These are phyloP conservation scores for Apiotrichum mycotoxinovorans DNA, from an alignment of 1,284 basidiomycete species.

Conservation along the genomic window DNA sequence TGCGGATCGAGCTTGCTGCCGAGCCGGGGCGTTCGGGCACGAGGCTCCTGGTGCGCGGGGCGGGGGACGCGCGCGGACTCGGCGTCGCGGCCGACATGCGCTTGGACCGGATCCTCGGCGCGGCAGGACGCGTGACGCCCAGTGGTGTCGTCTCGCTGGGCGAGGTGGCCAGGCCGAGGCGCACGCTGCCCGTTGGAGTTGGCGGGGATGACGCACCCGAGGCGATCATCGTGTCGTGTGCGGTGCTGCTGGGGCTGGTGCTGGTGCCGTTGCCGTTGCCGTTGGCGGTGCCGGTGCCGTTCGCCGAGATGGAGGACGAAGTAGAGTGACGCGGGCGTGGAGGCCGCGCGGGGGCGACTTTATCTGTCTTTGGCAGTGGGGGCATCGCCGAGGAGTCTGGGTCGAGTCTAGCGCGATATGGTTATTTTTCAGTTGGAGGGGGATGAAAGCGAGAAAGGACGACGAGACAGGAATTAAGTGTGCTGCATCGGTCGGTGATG, in stretches of 20 bases:
- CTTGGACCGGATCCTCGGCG: slow-evolving; percentile 15
- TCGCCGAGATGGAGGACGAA: background rate
- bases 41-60: background rate
- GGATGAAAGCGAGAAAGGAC: background rate
- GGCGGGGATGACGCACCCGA: background rate
- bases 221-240: background rate
- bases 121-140: slow-evolving; percentile 8
- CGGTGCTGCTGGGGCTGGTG: background rate
- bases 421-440: background rate
- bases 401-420: no score
- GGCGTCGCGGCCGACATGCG: slow-evolving; percentile 1
- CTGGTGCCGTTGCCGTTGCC: background rate
- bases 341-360: background rate
- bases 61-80: background rate
- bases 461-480: background rate
- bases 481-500: background rate
- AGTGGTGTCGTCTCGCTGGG: slow-evolving; percentile 9
- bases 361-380: slow-evolving; percentile 1
- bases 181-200: background rate
- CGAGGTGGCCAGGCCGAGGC: slow-evolving; percentile 7
- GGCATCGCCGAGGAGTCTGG: no score
- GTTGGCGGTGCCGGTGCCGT: background rate
- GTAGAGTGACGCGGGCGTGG: background rate
- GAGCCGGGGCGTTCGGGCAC: background rate
- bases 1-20: background rate